Evolutionary conservation across 768 basidiomycete genomes (phyloP).

Genomic region (Macrolepiota dolichaula): DNA sequence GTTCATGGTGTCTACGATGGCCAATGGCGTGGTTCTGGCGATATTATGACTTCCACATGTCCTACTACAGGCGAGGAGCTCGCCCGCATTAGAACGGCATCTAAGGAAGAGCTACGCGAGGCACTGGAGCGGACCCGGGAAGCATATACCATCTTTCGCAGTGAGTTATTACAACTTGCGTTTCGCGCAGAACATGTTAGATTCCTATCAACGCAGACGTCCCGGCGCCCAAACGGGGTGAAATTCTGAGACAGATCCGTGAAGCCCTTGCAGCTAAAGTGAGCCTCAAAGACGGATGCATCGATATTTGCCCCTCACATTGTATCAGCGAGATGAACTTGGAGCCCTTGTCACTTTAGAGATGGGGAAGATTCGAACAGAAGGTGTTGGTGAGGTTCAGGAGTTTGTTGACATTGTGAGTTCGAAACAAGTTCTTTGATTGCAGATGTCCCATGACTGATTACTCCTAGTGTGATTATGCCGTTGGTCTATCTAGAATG

Average conservation of each 20-base stretch:
- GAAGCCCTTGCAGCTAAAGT: conserved; percentile 80
- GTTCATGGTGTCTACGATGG: conserved; percentile 81
- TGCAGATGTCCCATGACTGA: conserved; percentile 8
- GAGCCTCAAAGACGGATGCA: conserved; percentile 12
- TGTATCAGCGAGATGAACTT: conserved; percentile 63
- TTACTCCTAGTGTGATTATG: conserved; percentile 79
- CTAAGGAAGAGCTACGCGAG: conserved; percentile 66
- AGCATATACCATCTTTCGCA: conserved; percentile 67
- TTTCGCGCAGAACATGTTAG: too few species aligned
- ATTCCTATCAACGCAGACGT: conserved; percentile 32
- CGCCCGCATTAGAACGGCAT: conserved; percentile 70
- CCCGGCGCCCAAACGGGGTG: conserved; percentile 86
- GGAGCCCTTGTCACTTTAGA: conserved; percentile 84
- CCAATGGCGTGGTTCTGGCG: conserved; percentile 75
- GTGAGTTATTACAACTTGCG: conserved; percentile 23
- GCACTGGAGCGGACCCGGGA: conserved; percentile 69
- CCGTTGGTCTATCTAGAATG: conserved; percentile 88
- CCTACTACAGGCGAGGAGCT: conserved; percentile 87
- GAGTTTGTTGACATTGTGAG: conserved; percentile 93
- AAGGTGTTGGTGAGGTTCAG: conserved; percentile 91
- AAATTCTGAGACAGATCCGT: conserved; percentile 84
- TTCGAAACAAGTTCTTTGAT: conserved; percentile 14
- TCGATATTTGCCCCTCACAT: conserved; percentile 10
- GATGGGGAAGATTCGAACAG: conserved; percentile 90
- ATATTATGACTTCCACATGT: conserved; percentile 66